A percentile compares a stretch with the other conserved stretches of the same genome.
phyloP scores from a whole-genome alignment of 2,329 filamentous ascomycete genomes.

The Aspergillus sp. region DNA sequence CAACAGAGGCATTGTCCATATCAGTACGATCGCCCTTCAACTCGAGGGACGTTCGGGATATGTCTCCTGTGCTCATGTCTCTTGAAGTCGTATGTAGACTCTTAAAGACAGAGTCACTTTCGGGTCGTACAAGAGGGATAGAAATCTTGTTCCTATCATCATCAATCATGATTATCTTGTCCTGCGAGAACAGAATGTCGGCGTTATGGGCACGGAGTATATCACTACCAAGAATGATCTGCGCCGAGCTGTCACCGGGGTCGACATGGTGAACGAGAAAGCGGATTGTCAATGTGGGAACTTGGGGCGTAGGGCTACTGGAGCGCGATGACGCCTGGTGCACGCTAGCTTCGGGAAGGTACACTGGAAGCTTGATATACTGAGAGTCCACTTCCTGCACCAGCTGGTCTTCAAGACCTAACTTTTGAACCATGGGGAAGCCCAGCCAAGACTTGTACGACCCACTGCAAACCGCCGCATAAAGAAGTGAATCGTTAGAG shows the following conservation, averaged over 20 bases:
- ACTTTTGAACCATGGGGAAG: conserved; percentile 68
- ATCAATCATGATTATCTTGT: conserved; percentile 82
- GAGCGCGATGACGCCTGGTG: conserved; percentile 70
- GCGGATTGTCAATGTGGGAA: conserved; percentile 76
- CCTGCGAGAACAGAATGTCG: conserved; percentile 88
- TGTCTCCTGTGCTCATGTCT: conserved; percentile 9
- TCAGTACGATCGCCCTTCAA: conserved; percentile 8
- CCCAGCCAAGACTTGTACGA: conserved; percentile 86
- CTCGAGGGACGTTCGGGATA: conserved; percentile 4
- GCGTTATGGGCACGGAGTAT: conserved; percentile 81
- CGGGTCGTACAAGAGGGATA: conserved; percentile 87
- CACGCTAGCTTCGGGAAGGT: conserved; percentile 86
- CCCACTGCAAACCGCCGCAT: conserved; percentile 88
- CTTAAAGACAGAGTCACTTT: conserved; percentile 80
- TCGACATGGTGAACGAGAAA: conserved; percentile 69
- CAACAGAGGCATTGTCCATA: conserved; percentile 23
- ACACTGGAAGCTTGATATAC: conserved; percentile 76
- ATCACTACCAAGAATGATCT: conserved; percentile 89
- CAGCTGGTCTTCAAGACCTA: conserved; percentile 68
- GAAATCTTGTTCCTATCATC: conserved; percentile 83
- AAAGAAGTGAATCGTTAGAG: conserved; percentile 83
- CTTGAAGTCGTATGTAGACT: conserved; percentile 63
- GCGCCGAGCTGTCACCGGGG: conserved; percentile 60
- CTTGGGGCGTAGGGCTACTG: conserved; percentile 70
- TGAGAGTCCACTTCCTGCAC: conserved; percentile 65